Percentiles rank a stretch among this genome's conserved stretches.
Evolutionary conservation across 2,329 filamentous ascomycete species (phyloP).

Genomic region (Pseudophaeomoniella oleicola): DNA sequence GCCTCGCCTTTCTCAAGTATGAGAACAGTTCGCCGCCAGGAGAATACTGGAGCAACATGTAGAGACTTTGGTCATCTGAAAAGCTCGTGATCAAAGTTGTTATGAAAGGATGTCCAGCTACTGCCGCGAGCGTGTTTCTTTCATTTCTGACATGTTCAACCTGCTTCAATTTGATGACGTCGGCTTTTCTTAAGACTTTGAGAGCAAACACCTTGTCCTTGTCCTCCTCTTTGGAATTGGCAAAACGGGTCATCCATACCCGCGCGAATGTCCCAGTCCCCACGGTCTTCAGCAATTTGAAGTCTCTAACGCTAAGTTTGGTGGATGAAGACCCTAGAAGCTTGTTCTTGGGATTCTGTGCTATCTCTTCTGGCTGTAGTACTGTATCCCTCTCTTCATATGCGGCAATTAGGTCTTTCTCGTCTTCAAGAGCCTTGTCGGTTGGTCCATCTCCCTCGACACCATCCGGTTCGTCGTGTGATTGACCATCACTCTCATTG

Average conservation of each 20-base stretch:
- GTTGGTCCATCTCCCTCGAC: neutral
- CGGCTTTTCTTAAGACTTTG: slow-evolving; percentile 35
- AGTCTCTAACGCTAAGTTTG: slow-evolving; percentile 26
- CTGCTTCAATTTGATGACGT: slow-evolving; percentile 48
- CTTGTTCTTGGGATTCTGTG: slow-evolving; percentile 21
- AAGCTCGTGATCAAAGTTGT: slow-evolving; percentile 51
- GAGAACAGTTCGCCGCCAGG: slow-evolving; percentile 54
- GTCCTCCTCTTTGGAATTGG: slow-evolving; percentile 19
- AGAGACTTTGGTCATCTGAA: slow-evolving; percentile 45
- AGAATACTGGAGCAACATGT: slow-evolving; percentile 50
- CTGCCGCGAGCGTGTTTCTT: slow-evolving; percentile 46
- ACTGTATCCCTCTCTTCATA: slow-evolving; percentile 4
- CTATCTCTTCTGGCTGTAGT: slow-evolving; percentile 15
- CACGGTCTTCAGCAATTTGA: slow-evolving; percentile 32
- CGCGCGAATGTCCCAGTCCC: slow-evolving; percentile 37
- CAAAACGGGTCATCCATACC: slow-evolving; percentile 32
- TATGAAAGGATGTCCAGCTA: slow-evolving; percentile 52
- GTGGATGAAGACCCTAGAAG: slow-evolving; percentile 21
- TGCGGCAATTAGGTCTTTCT: slow-evolving; percentile 6
- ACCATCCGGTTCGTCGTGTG: neutral
- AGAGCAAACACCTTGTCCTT: slow-evolving; percentile 30
- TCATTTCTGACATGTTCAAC: slow-evolving; percentile 56
- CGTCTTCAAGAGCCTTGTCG: slow-evolving; percentile 4
- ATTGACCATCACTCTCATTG: neutral
- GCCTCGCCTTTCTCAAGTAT: slow-evolving; percentile 45